These are phyloP conservation scores for Fusarium staphyleae DNA, from an alignment of 2,329 filamentous ascomycete genomes.

Conservation along the genomic window DNA sequence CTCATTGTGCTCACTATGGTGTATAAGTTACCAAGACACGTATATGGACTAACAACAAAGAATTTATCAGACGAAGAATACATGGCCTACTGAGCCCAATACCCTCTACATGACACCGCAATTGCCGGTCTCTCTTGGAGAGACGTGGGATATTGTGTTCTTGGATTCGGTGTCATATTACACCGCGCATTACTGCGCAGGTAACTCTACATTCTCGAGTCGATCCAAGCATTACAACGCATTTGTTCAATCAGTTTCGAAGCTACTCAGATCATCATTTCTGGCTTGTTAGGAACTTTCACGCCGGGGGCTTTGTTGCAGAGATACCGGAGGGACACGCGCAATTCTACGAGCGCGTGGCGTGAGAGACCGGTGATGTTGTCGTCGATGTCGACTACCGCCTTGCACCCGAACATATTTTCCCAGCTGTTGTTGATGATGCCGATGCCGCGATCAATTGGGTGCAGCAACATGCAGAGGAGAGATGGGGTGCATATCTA, in stretches of 20 bases:
- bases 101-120: no score
- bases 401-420: conserved; percentile 58
- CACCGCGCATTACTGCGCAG: conserved; percentile 15
- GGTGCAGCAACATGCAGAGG: conserved; percentile 48
- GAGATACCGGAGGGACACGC: conserved; percentile 51
- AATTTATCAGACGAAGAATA: no score
- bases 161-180: conserved; percentile 15
- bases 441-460: conserved; percentile 53
- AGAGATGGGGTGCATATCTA: conserved; percentile 48
- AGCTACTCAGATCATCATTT: no score
- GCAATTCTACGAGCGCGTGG: conserved; percentile 45
- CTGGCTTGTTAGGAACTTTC: conserved; percentile 46
- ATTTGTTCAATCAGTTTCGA: no score
- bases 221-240: not conserved
- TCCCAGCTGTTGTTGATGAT: conserved; percentile 57
- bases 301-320: conserved; percentile 54
- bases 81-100: no score
- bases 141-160: not conserved
- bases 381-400: conserved; percentile 60
- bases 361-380: conserved; percentile 51
- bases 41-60: no score
- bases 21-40: not conserved
- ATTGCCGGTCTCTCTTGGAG: no score
- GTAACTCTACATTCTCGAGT: no score
- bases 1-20: conserved; percentile 2